Base-by-base conservation (phyloP, 495 filamentous ascomycete species). In the Penicillium argentinense region DNA sequence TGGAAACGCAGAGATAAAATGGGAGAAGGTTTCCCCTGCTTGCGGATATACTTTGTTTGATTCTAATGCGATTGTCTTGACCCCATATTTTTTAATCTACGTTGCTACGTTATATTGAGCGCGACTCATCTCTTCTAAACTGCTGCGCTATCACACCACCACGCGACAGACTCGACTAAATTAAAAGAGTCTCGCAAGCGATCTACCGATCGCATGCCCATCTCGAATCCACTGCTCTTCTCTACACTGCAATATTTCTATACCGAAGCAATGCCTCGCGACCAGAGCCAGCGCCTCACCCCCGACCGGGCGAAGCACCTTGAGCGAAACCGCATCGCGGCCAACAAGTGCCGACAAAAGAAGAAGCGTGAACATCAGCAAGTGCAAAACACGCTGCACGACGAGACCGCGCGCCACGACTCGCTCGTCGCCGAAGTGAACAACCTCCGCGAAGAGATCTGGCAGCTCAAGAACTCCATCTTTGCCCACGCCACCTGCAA, bases 301-400 rank as follows among this genome's bases (percentile, higher is more conserved):
- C 46, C 56, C 9, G 46, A 53, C 14, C 41, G 59, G 3, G 49
- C 56, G 19, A 51, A 39, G 21, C 59, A 59, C 30, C 55, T 62
- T 13, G 59, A 62, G 43, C 49, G 59, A 16, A 62, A 62, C 40
- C 51, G 59, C 12, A 41, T 62, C 32, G 57, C 59, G 25, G 59
- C 59, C n/a, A 62, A 54, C 43, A 62, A 62, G 39, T 62, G 59
- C 32, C 51, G 59, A 19, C 19, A 36, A 22, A 56, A 59, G 25
- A 59, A 52, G 19, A 62, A 62, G 49, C 21, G 32, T 0, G 51
- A 60, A 42, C 49, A 62, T 17, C 38, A 59, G 14, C 29, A 42
- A 19, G 60, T 62, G 18, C 38, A 62, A 25, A 45, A 27, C 3
- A 22, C 37, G 0, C 39, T 62, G 5, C 39, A 45, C 12, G 21